These are phyloP conservation scores for Aspergillus homomorphus DNA, from an alignment of 495 filamentous ascomycete genomes.

Conservation along the genomic window DNA sequence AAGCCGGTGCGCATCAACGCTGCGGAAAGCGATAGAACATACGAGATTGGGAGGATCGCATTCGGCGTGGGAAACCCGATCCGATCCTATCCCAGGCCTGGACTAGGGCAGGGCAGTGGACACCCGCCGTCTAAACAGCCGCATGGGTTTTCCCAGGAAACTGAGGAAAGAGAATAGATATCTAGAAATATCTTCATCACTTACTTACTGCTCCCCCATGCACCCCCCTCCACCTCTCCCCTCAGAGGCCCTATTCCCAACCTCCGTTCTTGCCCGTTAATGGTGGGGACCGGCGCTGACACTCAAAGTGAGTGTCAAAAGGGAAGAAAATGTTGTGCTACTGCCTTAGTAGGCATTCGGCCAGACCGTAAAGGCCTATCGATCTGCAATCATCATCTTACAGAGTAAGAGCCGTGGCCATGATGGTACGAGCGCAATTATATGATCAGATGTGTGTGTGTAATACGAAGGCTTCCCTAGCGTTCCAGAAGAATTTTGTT, in stretches of 20 bases:
- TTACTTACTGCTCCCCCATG: not conserved
- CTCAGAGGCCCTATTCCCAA: not conserved
- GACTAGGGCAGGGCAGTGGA: not conserved
- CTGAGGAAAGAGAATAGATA: too few species aligned
- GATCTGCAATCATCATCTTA: slow-evolving; percentile 1
- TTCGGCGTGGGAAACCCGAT: not conserved
- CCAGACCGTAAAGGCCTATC: not conserved
- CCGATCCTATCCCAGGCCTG: not conserved
- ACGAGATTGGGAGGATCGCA: not conserved
- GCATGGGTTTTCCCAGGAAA: not conserved
- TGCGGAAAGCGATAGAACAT: not conserved
- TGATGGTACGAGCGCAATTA: not conserved
- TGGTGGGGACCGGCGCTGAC: not conserved
- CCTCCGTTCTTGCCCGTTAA: not conserved
- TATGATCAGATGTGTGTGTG: not conserved
- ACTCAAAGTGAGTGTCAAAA: not conserved
- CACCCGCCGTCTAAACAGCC: not conserved
- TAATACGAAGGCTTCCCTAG: not conserved
- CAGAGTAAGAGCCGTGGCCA: too few species aligned
- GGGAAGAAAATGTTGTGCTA: not conserved
- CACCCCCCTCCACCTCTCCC: not conserved
- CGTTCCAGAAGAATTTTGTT: not conserved
- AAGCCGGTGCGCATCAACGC: not conserved
- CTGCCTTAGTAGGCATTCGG: slow-evolving; percentile 4
- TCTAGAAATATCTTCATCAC: too few species aligned